Evolutionary conservation across 148 eudicot genomes (phyloP).

Genomic region (Chenopodium berlandieri): DNA sequence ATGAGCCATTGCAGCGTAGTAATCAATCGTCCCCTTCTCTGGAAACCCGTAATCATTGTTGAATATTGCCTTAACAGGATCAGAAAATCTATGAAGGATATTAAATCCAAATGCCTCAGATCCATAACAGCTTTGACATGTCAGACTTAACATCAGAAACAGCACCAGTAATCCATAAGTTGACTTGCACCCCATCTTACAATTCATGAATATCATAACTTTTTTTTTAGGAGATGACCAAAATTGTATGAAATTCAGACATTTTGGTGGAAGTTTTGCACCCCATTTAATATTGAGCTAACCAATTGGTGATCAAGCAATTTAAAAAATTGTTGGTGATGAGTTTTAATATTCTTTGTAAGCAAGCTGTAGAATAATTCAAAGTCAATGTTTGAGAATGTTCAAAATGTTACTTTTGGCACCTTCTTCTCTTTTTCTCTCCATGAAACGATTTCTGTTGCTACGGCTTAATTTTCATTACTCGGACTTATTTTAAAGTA

Average conservation of each 20-base stretch:
- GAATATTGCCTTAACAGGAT: constrained; percentile 56
- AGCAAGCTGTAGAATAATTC: constrained; percentile 12
- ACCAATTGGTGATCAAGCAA: constrained; percentile 5
- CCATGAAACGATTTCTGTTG: background rate
- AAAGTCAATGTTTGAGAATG: constrained; percentile 16
- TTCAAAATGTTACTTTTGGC: constrained; percentile 10
- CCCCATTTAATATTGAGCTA: background rate
- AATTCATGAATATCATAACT: too few species aligned
- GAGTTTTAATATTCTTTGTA: constrained; percentile 1
- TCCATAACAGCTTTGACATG: constrained; percentile 32
- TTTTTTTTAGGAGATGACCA: background rate
- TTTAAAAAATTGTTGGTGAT: background rate
- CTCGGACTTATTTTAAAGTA: background rate
- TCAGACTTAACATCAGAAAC: constrained; percentile 21
- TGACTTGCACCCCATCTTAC: constrained; percentile 11
- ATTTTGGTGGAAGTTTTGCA: background rate
- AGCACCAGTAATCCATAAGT: background rate
- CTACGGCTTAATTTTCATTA: background rate
- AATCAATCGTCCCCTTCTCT: constrained; percentile 51
- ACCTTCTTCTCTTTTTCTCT: background rate
- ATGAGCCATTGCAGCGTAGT: constrained; percentile 65
- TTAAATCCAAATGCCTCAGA: constrained; percentile 56
- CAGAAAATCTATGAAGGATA: constrained; percentile 80
- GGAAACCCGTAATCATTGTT: constrained; percentile 47
- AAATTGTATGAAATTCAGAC: constrained; percentile 2